Evolutionary conservation across 2,329 filamentous ascomycete species (phyloP).

Genomic region (Penicillium sclerotiorum): DNA sequence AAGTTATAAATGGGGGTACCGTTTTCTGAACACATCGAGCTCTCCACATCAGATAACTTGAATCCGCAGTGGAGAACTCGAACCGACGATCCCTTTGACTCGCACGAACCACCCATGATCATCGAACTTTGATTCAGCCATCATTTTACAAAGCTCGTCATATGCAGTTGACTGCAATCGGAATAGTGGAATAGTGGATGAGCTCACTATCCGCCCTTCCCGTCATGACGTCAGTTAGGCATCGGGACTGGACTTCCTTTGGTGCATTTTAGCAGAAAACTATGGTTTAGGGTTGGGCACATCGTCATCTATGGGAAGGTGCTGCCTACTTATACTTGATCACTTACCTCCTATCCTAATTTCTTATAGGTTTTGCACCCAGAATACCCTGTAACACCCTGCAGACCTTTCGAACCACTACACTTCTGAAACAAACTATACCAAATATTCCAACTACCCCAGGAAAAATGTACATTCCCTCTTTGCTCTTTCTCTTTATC

Average conservation of each 20-base stretch:
- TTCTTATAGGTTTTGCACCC: no score
- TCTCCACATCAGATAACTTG: no score
- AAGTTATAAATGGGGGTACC: no score
- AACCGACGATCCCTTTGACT: conserved; percentile 13
- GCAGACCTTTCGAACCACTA: no score
- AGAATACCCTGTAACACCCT: no score
- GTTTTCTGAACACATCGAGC: no score
- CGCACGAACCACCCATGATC: background rate
- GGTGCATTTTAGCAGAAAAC: conserved; percentile 2
- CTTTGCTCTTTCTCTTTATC: background rate
- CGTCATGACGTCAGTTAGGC: conserved; percentile 37
- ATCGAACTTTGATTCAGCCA: no score
- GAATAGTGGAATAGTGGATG: conserved; percentile 24
- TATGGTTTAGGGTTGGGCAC: conserved; percentile 14
- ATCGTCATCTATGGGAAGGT: conserved; percentile 30
- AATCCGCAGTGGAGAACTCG: conserved; percentile 6
- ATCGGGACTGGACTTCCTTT: conserved; percentile 24
- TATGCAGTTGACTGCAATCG: conserved; percentile 22
- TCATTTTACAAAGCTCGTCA: no score
- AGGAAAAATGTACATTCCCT: no score
- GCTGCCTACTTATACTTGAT: conserved; percentile 9
- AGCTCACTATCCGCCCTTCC: conserved; percentile 30
- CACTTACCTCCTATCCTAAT: background rate
- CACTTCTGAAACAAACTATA: no score
- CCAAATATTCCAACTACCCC: no score